A percentile compares a stretch with the other conserved stretches of the same genome.
These are phyloP conservation scores for Malassezia sympodialis DNA, from an alignment of 1,284 basidiomycete genomes.

Conservation along the genomic window DNA sequence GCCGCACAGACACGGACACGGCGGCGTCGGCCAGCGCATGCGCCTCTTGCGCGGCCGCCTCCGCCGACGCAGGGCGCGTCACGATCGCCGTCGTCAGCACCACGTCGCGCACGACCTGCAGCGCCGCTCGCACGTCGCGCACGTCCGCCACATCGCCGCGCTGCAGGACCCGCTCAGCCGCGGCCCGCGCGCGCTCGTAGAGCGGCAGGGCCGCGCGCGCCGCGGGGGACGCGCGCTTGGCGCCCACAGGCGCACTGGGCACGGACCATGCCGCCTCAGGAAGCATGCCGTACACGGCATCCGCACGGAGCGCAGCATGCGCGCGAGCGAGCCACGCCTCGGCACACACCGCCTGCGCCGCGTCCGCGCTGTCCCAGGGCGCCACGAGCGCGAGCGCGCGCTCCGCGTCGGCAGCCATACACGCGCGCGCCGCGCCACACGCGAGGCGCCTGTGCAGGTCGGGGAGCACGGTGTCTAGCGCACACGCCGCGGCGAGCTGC, in stretches of 20 bases:
- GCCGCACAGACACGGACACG: conserved; percentile 10
- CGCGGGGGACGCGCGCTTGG: not conserved
- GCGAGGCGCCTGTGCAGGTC: not conserved
- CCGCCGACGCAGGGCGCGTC: not conserved
- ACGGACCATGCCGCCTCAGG: conserved; percentile 35
- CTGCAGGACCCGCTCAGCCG: not conserved
- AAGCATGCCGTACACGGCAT: conserved; percentile 35
- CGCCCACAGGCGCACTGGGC: conserved; percentile 6
- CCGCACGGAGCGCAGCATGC: conserved; percentile 19
- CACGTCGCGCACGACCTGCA: not conserved
- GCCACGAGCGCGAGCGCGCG: not conserved
- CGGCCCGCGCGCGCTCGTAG: not conserved
- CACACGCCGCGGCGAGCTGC: not conserved
- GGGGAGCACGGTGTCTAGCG: not conserved
- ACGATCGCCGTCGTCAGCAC: not conserved
- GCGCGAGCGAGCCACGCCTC: conserved; percentile 2
- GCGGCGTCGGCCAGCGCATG: conserved; percentile 2
- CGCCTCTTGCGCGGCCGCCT: not conserved
- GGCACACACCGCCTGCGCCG: conserved; percentile 20
- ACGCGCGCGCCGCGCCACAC: not conserved
- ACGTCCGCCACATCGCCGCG: not conserved
- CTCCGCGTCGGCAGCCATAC: not conserved
- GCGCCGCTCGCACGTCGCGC: conserved; percentile 3
- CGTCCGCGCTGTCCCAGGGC: not conserved
- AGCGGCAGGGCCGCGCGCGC: not conserved